These are phyloP conservation scores for Kentomonas sorsogonicus DNA, from an alignment of 208 protist genomes.

Conservation along the genomic window DNA sequence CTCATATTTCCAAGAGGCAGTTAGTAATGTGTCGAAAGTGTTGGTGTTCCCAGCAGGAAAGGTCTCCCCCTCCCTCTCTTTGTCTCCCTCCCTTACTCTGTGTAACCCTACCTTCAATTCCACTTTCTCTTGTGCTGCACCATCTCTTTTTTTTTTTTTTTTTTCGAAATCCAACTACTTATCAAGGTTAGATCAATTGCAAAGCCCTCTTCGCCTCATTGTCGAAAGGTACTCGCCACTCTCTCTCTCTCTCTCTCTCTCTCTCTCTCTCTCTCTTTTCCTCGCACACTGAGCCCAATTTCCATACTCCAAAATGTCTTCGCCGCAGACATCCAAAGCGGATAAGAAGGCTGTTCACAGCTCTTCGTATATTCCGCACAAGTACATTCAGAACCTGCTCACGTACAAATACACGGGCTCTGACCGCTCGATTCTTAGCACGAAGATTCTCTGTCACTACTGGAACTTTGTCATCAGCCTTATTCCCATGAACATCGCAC, in stretches of 20 bases:
- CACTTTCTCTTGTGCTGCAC: not conserved
- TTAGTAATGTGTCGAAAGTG: too few species aligned
- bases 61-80: too few species aligned
- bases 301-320: not conserved
- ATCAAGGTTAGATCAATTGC: slow-evolving; percentile 5
- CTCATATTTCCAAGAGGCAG: too few species aligned
- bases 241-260: slow-evolving; percentile 1
- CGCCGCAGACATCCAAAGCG: not conserved
- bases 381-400: slow-evolving; percentile 60
- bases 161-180: not conserved
- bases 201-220: too few species aligned
- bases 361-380: slow-evolving; percentile 52
- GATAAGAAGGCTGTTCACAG: not conserved
- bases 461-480: slow-evolving; percentile 84
- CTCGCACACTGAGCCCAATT: not conserved
- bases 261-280: slow-evolving; percentile 9
- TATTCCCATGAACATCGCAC: slow-evolving; percentile 84
- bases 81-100: too few species aligned
- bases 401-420: slow-evolving; percentile 80
- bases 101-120: too few species aligned
- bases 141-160: not conserved
- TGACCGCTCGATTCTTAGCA: slow-evolving; percentile 66
- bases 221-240: too few species aligned
- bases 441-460: slow-evolving; percentile 75
- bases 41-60: too few species aligned